These are phyloP conservation scores for Shiraia sp. DNA, from an alignment of 2,329 filamentous ascomycete genomes.

Conservation along the genomic window DNA sequence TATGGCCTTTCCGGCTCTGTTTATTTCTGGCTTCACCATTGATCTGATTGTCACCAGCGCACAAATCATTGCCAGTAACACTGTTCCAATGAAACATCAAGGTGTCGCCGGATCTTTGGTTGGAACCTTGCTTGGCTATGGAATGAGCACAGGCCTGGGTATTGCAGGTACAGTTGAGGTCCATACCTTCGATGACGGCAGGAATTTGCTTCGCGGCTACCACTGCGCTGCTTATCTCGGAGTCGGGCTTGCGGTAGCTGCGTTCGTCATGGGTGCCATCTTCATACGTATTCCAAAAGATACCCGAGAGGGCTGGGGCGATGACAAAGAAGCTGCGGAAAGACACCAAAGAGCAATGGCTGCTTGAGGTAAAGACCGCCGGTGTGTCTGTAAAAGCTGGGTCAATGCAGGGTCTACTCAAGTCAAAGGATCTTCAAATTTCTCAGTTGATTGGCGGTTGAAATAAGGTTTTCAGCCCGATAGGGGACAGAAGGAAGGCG, in stretches of 20 bases:
- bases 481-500: too few relatives aligned
- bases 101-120: slow-evolving; percentile 57
- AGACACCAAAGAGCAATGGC: too few relatives aligned
- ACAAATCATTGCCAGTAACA: slow-evolving; percentile 59
- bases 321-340: background rate
- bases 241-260: slow-evolving; percentile 37
- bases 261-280: slow-evolving; percentile 11
- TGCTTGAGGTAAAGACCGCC: too few relatives aligned
- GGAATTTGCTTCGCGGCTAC: slow-evolving; percentile 39
- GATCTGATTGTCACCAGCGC: slow-evolving; percentile 57
- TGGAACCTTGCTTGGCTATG: slow-evolving; percentile 51
- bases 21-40: slow-evolving; percentile 46
- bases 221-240: slow-evolving; percentile 31
- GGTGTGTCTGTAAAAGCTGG: too few relatives aligned
- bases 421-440: too few relatives aligned
- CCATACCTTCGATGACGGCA: slow-evolving; percentile 23
- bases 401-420: too few relatives aligned
- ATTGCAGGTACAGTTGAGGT: slow-evolving; percentile 50
- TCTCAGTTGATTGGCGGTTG: too few relatives aligned
- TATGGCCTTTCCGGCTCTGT: slow-evolving; percentile 23
- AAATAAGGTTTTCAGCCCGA: too few relatives aligned
- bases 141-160: slow-evolving; percentile 48
- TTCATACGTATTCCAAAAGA: slow-evolving; percentile 26
- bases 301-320: slow-evolving; percentile 29
- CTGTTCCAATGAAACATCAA: slow-evolving; percentile 53